Percentiles rank a stretch among this genome's conserved stretches.
These are phyloP conservation scores for Magnusiomyces paraingens DNA, from an alignment of 1,139 yeast species.

Conservation along the genomic window DNA sequence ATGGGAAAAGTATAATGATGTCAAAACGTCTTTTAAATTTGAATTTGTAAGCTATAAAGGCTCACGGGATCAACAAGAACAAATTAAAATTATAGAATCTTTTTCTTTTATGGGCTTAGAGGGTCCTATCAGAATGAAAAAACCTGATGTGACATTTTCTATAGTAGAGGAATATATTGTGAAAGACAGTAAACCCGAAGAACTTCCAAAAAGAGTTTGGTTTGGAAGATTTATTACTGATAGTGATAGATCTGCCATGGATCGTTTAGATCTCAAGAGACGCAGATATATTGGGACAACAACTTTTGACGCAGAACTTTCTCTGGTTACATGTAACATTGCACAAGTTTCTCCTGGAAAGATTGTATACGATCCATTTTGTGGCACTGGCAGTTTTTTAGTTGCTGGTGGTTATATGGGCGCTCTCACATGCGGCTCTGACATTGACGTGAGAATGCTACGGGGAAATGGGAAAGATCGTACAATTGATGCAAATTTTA, in stretches of 20 bases:
- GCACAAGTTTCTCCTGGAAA: conserved; percentile 65
- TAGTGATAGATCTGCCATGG: conserved; percentile 66
- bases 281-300: conserved; percentile 93
- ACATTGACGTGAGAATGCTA: conserved; percentile 80
- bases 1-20: conserved; percentile 18
- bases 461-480: conserved; percentile 55
- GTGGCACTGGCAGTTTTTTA: conserved; percentile 93
- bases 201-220: conserved; percentile 52
- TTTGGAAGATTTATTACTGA: conserved; percentile 69
- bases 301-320: conserved; percentile 75
- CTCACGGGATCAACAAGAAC: conserved; percentile 48
- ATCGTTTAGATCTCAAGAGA: conserved; percentile 71
- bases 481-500: conserved; percentile 60
- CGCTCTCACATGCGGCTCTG: conserved; percentile 78
- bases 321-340: conserved; percentile 78
- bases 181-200: conserved; percentile 46
- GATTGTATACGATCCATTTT: conserved; percentile 86
- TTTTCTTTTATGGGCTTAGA: conserved; percentile 64
- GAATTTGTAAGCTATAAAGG: conserved; percentile 75
- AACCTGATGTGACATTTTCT: conserved; percentile 67
- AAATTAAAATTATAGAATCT: conserved; percentile 59
- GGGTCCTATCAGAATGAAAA: conserved; percentile 73
- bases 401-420: conserved; percentile 87
- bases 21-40: conserved; percentile 53
- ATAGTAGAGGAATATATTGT: conserved; percentile 65